Conservation (phyloP, 148 eudicot genomes). For the Nyssa sinensis region DNA sequence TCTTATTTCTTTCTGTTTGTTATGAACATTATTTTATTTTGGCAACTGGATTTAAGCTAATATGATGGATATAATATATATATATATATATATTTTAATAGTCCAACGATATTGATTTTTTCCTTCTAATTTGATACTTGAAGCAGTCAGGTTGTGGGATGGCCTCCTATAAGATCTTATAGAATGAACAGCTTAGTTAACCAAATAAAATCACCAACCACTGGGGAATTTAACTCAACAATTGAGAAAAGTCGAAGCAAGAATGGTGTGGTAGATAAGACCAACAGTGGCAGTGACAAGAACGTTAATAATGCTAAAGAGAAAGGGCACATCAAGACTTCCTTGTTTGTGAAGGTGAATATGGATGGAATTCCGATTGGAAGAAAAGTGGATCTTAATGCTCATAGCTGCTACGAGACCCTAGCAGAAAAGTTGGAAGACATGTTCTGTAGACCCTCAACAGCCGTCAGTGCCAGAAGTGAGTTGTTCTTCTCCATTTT, state of each 20-base stretch:
- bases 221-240: slow-evolving; percentile 40
- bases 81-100: not conserved
- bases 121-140: slow-evolving; percentile 9
- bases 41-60: not conserved
- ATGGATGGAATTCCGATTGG: slow-evolving; percentile 88
- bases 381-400: slow-evolving; percentile 81
- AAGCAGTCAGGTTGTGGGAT: slow-evolving; percentile 91
- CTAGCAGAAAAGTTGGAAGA: slow-evolving; percentile 66
- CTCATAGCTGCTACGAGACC: slow-evolving; percentile 69
- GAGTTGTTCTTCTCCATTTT: slow-evolving; percentile 25
- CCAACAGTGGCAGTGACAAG: slow-evolving; percentile 7
- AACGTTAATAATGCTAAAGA: slow-evolving; percentile 24
- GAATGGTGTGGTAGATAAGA: slow-evolving; percentile 32
- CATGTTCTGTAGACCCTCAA: slow-evolving; percentile 58
- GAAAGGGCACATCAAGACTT: slow-evolving; percentile 35
- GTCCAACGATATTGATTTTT: too few species aligned
- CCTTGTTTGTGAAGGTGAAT: slow-evolving; percentile 81
- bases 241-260: slow-evolving; percentile 42
- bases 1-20: not conserved
- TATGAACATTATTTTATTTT: not conserved
- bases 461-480: slow-evolving; percentile 44
- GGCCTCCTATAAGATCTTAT: slow-evolving; percentile 87
- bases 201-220: slow-evolving; percentile 53
- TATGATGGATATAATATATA: too few species aligned
- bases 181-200: slow-evolving; percentile 72